Evolutionary conservation across 352 stramenopile genomes (phyloP).

Genomic region (Saprolegnia parasitica): DNA sequence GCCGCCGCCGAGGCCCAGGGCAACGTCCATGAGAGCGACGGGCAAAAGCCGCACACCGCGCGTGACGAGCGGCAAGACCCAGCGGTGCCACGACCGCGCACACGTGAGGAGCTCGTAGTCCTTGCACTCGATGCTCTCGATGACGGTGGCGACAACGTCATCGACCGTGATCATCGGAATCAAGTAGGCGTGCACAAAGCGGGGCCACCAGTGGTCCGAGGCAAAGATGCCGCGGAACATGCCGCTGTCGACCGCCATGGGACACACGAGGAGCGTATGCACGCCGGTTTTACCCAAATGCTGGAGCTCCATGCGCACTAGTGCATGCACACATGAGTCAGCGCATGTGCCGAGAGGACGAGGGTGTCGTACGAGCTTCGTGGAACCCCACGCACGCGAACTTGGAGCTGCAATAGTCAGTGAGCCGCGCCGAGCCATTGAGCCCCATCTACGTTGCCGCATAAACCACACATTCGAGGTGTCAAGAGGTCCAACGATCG

Average conservation of each 20-base stretch:
- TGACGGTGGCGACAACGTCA: constrained; percentile 51
- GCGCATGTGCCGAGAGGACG: constrained; percentile 25
- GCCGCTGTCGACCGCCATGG: constrained; percentile 59
- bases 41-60: constrained; percentile 4
- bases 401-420: constrained; percentile 78
- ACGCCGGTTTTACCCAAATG: constrained; percentile 50
- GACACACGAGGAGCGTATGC: constrained; percentile 68
- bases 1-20: constrained; percentile 7
- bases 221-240: constrained; percentile 68
- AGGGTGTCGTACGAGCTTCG: constrained; percentile 41
- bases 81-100: constrained; percentile 5
- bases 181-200: constrained; percentile 34
- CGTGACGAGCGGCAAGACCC: constrained; percentile 13
- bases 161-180: constrained; percentile 45
- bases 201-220: constrained; percentile 38
- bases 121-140: constrained; percentile 44
- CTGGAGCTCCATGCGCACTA: constrained; percentile 75
- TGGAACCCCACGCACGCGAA: constrained; percentile 68
- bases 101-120: constrained; percentile 67
- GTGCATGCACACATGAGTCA: constrained; percentile 29
- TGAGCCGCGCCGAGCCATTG: constrained; percentile 50
- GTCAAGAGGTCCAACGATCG: constrained; percentile 37
- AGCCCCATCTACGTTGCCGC: constrained; percentile 49
- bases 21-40: neutral
- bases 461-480: neutral